Conservation (phyloP, 768 basidiomycete genomes). For the Lepiota subincarnata region DNA sequence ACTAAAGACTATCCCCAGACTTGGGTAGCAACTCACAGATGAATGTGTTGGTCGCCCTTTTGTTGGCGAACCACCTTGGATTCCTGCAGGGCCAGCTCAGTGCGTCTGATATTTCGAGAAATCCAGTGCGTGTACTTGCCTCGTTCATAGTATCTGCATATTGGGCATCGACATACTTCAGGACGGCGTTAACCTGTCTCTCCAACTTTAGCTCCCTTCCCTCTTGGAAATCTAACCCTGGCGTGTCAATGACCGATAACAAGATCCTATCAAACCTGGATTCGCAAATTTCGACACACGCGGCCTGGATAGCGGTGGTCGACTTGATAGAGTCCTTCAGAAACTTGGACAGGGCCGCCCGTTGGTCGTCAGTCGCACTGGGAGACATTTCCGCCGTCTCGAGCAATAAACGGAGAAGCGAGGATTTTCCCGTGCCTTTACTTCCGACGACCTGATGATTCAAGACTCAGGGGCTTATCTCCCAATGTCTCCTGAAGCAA, state of each 20-base stretch:
- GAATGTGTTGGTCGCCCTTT: slow-evolving; percentile 87
- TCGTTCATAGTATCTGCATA: slow-evolving; percentile 87
- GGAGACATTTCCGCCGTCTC: slow-evolving; percentile 85
- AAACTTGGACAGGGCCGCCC: slow-evolving; percentile 59
- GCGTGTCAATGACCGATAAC: slow-evolving; percentile 82
- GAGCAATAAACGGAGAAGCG: slow-evolving; percentile 71
- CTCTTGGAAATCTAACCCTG: slow-evolving; percentile 72
- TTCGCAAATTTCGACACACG: slow-evolving; percentile 79
- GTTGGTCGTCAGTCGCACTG: slow-evolving; percentile 70
- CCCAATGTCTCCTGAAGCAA: slow-evolving; percentile 5
- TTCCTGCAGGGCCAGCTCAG: slow-evolving; percentile 46
- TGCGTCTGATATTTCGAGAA: slow-evolving; percentile 2
- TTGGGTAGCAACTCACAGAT: slow-evolving; percentile 55
- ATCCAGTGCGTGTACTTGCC: slow-evolving; percentile 35
- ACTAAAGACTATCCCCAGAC: slow-evolving; percentile 1
- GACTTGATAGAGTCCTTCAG: slow-evolving; percentile 54
- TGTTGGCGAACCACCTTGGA: slow-evolving; percentile 84
- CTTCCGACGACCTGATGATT: slow-evolving; percentile 66
- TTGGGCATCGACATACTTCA: slow-evolving; percentile 77
- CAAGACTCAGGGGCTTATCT: slow-evolving; percentile 9
- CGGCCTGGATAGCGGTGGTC: slow-evolving; percentile 62
- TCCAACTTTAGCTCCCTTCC: slow-evolving; percentile 77
- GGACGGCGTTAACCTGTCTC: slow-evolving; percentile 65
- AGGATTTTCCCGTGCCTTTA: slow-evolving; percentile 82
- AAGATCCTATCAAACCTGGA: slow-evolving; percentile 75